A percentile compares a stretch with the other conserved stretches of the same genome.
phyloP scores from a whole-genome alignment of 2,329 filamentous ascomycete genomes.

The Macroventuria anomochaeta region DNA sequence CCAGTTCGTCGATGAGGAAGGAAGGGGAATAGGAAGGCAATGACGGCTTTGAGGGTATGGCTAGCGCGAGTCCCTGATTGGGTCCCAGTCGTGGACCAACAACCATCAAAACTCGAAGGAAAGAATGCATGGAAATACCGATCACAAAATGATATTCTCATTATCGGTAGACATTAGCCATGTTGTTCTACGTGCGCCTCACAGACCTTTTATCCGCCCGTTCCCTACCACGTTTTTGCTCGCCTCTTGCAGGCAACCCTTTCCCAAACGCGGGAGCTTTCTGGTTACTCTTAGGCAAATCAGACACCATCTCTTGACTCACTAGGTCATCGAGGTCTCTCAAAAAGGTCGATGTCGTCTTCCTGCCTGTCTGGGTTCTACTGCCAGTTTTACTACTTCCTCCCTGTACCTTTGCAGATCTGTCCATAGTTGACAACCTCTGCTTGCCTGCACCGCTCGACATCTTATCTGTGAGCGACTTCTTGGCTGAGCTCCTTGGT shows the following conservation, averaged over 20 bases:
- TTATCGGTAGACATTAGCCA: not conserved
- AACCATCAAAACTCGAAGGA: too few species aligned
- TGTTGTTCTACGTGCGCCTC: not conserved
- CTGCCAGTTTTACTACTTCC: not conserved
- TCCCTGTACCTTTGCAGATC: not conserved
- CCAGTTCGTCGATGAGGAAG: too few species aligned
- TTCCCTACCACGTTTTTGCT: not conserved
- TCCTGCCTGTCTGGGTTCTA: slow-evolving; percentile 7
- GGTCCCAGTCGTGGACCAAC: not conserved
- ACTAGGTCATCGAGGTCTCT: slow-evolving; percentile 41
- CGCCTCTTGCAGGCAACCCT: not conserved
- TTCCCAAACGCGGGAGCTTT: not conserved
- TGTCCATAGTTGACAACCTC: not conserved
- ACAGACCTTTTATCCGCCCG: not conserved
- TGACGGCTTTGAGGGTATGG: too few species aligned
- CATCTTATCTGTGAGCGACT: not conserved
- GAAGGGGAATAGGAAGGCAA: too few species aligned
- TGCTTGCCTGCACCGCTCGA: not conserved
- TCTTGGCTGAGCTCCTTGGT: not conserved
- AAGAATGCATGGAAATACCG: too few species aligned
- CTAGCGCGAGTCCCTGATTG: too few species aligned
- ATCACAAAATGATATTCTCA: too few species aligned
- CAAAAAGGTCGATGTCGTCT: slow-evolving; percentile 36
- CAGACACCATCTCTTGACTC: slow-evolving; percentile 8
- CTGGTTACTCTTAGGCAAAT: not conserved